These are phyloP conservation scores for Thymus quinquecostatus DNA, from an alignment of 257 asterid species.

Conservation along the genomic window DNA sequence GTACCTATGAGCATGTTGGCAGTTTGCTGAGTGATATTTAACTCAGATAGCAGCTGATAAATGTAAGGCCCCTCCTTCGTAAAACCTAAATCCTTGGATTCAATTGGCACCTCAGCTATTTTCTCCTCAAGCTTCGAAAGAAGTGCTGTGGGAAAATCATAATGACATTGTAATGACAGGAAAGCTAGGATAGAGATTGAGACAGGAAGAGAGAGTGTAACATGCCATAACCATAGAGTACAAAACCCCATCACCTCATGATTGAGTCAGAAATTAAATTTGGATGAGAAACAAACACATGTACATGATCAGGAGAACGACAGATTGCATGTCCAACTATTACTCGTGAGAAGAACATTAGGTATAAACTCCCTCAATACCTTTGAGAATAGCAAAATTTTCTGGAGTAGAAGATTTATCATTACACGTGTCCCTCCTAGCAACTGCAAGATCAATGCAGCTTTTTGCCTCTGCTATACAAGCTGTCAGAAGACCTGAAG, in stretches of 20 bases:
- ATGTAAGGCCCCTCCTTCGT: slow-evolving; percentile 93
- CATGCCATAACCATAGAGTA: slow-evolving; percentile 16
- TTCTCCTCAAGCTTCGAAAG: slow-evolving; percentile 90
- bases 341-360: slow-evolving; percentile 21
- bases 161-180: slow-evolving; percentile 26
- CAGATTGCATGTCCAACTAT: slow-evolving; percentile 19
- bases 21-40: slow-evolving; percentile 69
- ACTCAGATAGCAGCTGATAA: slow-evolving; percentile 85
- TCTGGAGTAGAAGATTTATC: slow-evolving; percentile 95
- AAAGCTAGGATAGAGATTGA: slow-evolving; percentile 17
- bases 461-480: slow-evolving; percentile 90
- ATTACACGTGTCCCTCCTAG: slow-evolving; percentile 74
- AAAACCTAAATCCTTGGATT: slow-evolving; percentile 86
- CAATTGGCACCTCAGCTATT: slow-evolving; percentile 82
- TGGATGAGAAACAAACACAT: slow-evolving; percentile 14
- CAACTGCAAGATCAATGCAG: slow-evolving; percentile 71
- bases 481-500: slow-evolving; percentile 82
- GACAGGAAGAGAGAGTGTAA: slow-evolving; percentile 13
- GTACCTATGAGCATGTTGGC: slow-evolving; percentile 73
- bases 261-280: slow-evolving; percentile 26
- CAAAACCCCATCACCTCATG: slow-evolving; percentile 21
- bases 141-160: slow-evolving; percentile 74
- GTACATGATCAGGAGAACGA: slow-evolving; percentile 16
- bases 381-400: slow-evolving; percentile 89
- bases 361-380: slow-evolving; percentile 41